Evolutionary conservation across 129 eudicot genomes (phyloP).

Genomic region (Tagetes patula): DNA sequence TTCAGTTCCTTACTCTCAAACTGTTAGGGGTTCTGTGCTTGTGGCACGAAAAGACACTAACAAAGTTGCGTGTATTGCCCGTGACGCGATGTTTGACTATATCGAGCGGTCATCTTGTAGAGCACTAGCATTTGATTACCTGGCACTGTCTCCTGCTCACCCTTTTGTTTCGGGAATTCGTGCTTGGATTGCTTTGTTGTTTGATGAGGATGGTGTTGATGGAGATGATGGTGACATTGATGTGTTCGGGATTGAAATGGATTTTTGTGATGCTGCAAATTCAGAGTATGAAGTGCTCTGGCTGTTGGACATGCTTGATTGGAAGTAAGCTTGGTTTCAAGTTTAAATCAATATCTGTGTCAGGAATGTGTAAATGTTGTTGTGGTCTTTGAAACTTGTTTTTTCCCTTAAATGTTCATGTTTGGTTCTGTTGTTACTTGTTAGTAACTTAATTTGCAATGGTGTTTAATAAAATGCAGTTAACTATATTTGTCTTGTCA

Average conservation of each 20-base stretch:
- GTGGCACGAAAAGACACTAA: constrained; percentile 77
- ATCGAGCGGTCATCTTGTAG: constrained; percentile 70
- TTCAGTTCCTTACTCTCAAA: constrained; percentile 52
- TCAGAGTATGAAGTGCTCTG: constrained; percentile 77
- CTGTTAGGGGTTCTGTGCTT: constrained; percentile 66
- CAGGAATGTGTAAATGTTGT: constrained; percentile 2
- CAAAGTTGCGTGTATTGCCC: constrained; percentile 65
- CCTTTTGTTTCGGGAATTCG: constrained; percentile 85
- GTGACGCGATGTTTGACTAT: constrained; percentile 59
- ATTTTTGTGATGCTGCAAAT: constrained; percentile 83
- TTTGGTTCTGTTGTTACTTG: constrained; percentile 4
- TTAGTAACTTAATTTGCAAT: neutral
- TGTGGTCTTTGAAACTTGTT: neutral
- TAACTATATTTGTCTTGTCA: neutral
- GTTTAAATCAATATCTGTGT: neutral
- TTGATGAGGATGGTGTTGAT: constrained; percentile 57
- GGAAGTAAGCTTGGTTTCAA: constrained; percentile 51
- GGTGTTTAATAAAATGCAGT: neutral
- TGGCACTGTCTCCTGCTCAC: constrained; percentile 69
- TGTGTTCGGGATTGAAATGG: constrained; percentile 82
- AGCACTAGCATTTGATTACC: constrained; percentile 77
- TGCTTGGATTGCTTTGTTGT: constrained; percentile 83
- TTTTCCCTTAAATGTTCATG: neutral
- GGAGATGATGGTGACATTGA: constrained; percentile 55
- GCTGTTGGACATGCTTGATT: constrained; percentile 91